These are phyloP conservation scores for Leucocoprinus birnbaumii DNA, from an alignment of 768 basidiomycete genomes.

Conservation along the genomic window DNA sequence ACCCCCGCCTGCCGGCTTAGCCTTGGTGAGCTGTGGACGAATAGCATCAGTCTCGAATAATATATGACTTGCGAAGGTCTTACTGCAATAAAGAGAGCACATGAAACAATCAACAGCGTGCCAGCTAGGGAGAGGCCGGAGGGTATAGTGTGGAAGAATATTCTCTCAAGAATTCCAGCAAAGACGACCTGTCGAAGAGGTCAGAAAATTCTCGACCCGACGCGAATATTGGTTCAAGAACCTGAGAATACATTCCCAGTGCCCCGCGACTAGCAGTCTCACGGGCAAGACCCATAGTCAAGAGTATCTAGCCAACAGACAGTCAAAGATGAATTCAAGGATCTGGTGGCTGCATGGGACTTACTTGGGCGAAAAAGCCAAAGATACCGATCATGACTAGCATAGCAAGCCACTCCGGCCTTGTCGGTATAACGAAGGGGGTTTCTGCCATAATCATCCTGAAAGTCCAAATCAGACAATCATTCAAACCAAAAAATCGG, in stretches of 20 bases:
- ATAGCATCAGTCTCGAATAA: neutral
- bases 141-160: slow-evolving; percentile 62
- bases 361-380: slow-evolving; percentile 46
- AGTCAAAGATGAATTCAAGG: neutral
- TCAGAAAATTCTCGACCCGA: neutral
- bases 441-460: slow-evolving; percentile 41
- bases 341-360: neutral
- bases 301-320: slow-evolving; percentile 6
- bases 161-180: slow-evolving; percentile 57
- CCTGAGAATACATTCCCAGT: slow-evolving; percentile 55
- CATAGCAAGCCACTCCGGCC: slow-evolving; percentile 36
- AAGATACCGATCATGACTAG: slow-evolving; percentile 44
- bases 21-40: slow-evolving; percentile 6
- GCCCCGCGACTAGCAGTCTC: slow-evolving; percentile 67
- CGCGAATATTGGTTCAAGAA: slow-evolving; percentile 9
- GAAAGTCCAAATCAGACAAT: neutral
- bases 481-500: neutral
- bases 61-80: neutral
- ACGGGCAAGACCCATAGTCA: slow-evolving; percentile 50
- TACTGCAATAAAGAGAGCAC: slow-evolving; percentile 67
- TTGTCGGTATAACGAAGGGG: slow-evolving; percentile 38
- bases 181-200: slow-evolving; percentile 52
- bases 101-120: slow-evolving; percentile 57
- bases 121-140: slow-evolving; percentile 60
- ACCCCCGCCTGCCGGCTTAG: neutral